These are phyloP conservation scores for Psidium guajava DNA, from an alignment of 345 rosid species.

Conservation along the genomic window DNA sequence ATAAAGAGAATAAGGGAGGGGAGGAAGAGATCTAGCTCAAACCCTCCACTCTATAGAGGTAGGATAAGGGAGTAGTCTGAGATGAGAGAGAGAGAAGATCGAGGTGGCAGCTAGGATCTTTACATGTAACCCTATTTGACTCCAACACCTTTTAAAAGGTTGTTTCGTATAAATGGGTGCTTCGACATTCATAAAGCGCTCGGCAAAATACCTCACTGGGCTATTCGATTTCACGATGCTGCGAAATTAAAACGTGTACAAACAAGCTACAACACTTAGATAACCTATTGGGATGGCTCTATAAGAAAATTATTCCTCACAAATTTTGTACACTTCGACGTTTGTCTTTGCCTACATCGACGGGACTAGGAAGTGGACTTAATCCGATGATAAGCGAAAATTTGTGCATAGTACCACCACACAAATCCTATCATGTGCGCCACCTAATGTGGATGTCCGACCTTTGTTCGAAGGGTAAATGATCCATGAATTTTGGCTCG, in stretches of 20 bases:
- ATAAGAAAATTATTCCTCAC: neutral
- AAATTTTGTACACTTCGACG: neutral
- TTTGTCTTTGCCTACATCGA: neutral
- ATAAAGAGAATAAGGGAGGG: too few species aligned
- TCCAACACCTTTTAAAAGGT: neutral
- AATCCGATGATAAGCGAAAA: neutral
- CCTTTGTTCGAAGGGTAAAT: neutral
- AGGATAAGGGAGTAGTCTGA: too few species aligned
- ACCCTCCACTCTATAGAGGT: too few species aligned
- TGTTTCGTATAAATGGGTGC: neutral
- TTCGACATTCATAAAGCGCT: neutral
- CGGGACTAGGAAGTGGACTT: neutral
- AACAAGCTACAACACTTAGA: neutral
- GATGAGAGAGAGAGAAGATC: too few species aligned
- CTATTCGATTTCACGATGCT: neutral
- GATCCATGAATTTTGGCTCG: too few species aligned
- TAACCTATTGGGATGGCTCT: neutral
- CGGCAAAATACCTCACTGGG: neutral
- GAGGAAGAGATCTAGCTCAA: too few species aligned
- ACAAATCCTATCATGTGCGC: neutral
- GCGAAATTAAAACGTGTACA: neutral
- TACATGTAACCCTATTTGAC: neutral
- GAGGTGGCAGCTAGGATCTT: too few species aligned
- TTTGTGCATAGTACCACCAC: neutral
- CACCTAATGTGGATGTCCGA: neutral